phyloP scores from a whole-genome alignment of 495 filamentous ascomycete genomes.

The Tuber brumale region DNA sequence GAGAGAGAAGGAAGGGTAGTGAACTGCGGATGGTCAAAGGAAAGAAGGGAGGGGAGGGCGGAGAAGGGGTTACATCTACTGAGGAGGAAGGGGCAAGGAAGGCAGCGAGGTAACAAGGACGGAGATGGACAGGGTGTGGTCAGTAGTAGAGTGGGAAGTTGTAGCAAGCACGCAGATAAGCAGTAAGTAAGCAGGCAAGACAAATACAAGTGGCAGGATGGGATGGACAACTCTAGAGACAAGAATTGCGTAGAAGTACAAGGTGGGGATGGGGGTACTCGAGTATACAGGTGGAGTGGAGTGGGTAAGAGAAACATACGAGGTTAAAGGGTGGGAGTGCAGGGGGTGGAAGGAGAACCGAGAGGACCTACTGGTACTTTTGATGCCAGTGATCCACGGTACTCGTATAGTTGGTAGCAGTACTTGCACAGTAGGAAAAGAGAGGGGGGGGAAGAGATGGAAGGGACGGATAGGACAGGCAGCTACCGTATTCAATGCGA shows the following conservation, averaged over 20 bases:
- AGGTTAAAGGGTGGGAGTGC: not conserved
- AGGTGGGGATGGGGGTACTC: not conserved
- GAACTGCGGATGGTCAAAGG: constrained; percentile 9
- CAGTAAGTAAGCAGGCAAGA: constrained; percentile 7
- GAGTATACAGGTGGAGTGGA: not conserved
- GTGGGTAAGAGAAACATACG: not conserved
- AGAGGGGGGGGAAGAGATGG: not conserved
- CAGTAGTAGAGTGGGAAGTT: constrained; percentile 14
- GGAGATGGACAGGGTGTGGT: constrained; percentile 18
- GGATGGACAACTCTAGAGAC: constrained; percentile 20
- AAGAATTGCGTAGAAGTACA: constrained; percentile 9
- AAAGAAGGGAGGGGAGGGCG: constrained; percentile 9
- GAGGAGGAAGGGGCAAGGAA: constrained; percentile 5
- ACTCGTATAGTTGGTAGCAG: not conserved
- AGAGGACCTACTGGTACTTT: not conserved
- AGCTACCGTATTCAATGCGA: not conserved
- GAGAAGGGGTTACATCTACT: constrained; percentile 3
- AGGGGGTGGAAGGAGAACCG: not conserved
- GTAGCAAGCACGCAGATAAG: constrained; percentile 11
- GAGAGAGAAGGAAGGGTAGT: not conserved
- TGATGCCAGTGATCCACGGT: not conserved
- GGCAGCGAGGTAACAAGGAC: constrained; percentile 7
- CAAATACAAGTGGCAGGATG: constrained; percentile 14
- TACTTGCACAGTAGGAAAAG: not conserved
- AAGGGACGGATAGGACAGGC: not conserved